Conservation (phyloP, 2,329 filamentous ascomycete species). For the Aureobasidium musti region DNA sequence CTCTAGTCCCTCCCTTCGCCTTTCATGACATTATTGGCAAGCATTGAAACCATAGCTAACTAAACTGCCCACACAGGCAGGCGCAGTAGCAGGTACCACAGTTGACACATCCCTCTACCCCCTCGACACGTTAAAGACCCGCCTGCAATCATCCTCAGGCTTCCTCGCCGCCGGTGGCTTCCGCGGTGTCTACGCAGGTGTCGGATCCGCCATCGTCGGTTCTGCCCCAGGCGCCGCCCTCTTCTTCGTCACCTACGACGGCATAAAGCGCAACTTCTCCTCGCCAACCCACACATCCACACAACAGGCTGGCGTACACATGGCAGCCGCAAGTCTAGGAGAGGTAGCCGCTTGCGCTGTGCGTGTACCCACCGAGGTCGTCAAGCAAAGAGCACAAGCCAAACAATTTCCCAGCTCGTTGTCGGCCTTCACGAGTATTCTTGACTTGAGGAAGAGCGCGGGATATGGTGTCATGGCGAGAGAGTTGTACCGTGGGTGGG, state of each 20-base stretch:
- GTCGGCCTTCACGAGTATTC: constrained; percentile 69
- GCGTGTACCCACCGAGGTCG: constrained; percentile 90
- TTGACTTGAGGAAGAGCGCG: constrained; percentile 46
- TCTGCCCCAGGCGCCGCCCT: constrained; percentile 92
- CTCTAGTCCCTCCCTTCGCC: too few species aligned
- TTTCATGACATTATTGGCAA: background rate
- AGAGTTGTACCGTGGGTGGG: constrained; percentile 89
- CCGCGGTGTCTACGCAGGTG: constrained; percentile 86
- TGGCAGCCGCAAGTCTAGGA: constrained; percentile 80
- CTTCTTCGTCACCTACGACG: constrained; percentile 67
- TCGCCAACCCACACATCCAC: background rate
- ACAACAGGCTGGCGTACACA: constrained; percentile 60
- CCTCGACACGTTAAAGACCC: constrained; percentile 97
- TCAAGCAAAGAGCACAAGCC: constrained; percentile 96
- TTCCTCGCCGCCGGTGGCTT: constrained; percentile 86
- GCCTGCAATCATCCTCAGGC: constrained; percentile 78
- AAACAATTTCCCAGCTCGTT: constrained; percentile 72
- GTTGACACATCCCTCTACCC: constrained; percentile 97
- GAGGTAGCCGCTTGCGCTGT: constrained; percentile 92
- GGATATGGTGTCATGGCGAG: constrained; percentile 64
- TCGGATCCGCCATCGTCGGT: constrained; percentile 85
- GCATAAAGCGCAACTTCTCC: constrained; percentile 34
- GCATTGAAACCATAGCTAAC: background rate
- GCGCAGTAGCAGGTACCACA: constrained; percentile 88
- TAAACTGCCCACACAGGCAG: constrained; percentile 58